These are phyloP conservation scores for Colletotrichum sp. DNA, from an alignment of 2,329 filamentous ascomycete genomes.

Conservation along the genomic window DNA sequence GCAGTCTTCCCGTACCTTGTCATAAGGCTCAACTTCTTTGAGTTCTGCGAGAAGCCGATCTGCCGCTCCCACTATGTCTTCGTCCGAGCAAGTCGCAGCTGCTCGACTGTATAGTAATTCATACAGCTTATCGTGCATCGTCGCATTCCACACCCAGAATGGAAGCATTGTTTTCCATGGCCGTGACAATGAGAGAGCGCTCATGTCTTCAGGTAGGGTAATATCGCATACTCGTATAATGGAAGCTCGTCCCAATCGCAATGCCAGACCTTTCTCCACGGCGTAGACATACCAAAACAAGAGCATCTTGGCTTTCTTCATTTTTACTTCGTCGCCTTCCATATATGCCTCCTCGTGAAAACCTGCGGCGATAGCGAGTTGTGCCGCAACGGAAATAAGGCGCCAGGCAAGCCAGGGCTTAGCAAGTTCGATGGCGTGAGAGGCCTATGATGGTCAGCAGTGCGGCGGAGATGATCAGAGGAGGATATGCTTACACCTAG, in stretches of 20 bases:
- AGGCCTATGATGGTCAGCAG: not conserved
- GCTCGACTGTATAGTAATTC: conserved; percentile 28
- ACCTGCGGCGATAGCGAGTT: not conserved
- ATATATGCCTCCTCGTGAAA: conserved; percentile 22
- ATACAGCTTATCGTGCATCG: conserved; percentile 55
- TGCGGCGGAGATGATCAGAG: not conserved
- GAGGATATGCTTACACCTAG: not conserved
- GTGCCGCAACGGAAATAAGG: not conserved
- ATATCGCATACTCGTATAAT: conserved; percentile 64
- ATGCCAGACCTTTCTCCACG: conserved; percentile 61
- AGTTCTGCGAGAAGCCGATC: not conserved
- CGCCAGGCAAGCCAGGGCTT: conserved; percentile 4
- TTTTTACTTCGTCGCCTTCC: not conserved
- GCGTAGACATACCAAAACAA: conserved; percentile 60
- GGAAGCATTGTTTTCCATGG: conserved; percentile 45
- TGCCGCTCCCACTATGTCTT: not conserved
- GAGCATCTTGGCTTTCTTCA: not conserved
- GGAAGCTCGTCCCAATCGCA: conserved; percentile 63
- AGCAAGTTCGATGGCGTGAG: not conserved
- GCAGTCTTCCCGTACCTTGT: not conserved
- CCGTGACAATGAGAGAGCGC: conserved; percentile 26
- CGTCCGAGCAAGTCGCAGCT: not conserved
- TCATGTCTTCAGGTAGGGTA: conserved; percentile 41
- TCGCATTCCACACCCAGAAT: conserved; percentile 51
- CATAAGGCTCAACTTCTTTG: not conserved